Evolutionary conservation across 805 yeast species (phyloP).

Genomic region (Pichia nanzhaoensis): DNA sequence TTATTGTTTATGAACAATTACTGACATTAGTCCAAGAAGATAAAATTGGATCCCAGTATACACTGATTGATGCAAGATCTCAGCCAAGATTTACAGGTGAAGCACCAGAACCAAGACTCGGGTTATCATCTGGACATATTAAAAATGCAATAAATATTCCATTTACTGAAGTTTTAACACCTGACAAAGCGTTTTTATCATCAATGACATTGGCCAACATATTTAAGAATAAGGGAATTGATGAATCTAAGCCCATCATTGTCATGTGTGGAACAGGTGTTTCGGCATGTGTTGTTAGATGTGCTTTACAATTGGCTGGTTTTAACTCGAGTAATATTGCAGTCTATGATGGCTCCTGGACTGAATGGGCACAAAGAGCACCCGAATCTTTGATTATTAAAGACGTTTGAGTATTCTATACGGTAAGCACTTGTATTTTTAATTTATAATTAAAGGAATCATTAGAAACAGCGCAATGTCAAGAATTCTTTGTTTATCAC

Average conservation of each 20-base stretch:
- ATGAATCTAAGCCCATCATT: slow-evolving; percentile 56
- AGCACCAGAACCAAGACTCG: slow-evolving; percentile 86
- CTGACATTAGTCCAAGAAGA: slow-evolving; percentile 47
- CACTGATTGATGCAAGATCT: slow-evolving; percentile 79
- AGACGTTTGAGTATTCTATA: slow-evolving; percentile 15
- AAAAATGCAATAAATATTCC: slow-evolving; percentile 79
- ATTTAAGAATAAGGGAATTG: slow-evolving; percentile 37
- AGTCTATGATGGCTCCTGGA: slow-evolving; percentile 86
- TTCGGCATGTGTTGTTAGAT: slow-evolving; percentile 79
- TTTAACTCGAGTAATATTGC: slow-evolving; percentile 39
- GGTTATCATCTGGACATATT: slow-evolving; percentile 82
- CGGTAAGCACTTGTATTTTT: too few relatives aligned
- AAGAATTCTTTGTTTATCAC: too few relatives aligned
- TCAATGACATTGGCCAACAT: slow-evolving; percentile 39
- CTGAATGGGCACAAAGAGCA: slow-evolving; percentile 80
- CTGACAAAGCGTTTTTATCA: slow-evolving; percentile 41
- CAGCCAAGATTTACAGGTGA: slow-evolving; percentile 67
- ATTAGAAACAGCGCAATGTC: too few relatives aligned
- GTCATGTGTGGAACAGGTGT: slow-evolving; percentile 97
- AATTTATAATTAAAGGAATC: too few relatives aligned
- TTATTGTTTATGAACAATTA: slow-evolving; percentile 62
- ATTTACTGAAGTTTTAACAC: slow-evolving; percentile 52
- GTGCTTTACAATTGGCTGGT: slow-evolving; percentile 60
- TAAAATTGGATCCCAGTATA: slow-evolving; percentile 38
- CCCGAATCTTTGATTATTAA: slow-evolving; percentile 48